phyloP scores from a whole-genome alignment of 2,329 filamentous ascomycete species.

The Aspergillus carbonarius region DNA sequence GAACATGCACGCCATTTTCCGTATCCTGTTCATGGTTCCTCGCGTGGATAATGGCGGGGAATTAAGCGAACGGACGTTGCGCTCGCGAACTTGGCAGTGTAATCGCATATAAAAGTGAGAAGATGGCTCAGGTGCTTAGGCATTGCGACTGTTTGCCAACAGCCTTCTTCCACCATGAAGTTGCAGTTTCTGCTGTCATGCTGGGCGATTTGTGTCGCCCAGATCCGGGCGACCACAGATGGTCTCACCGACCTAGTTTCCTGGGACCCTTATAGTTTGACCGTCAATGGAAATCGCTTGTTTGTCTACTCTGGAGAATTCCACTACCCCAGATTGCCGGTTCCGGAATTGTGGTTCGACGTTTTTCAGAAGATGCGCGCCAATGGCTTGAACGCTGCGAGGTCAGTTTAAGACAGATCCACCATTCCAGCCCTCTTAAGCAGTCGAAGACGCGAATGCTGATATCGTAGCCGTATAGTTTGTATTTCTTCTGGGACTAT shows the following conservation, averaged over 20 bases:
- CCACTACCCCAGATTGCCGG: conserved; percentile 64
- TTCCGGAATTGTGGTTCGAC: conserved; percentile 64
- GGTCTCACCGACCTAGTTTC: conserved; percentile 1
- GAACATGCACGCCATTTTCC: background rate
- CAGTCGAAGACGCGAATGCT: conserved; percentile 48
- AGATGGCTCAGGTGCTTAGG: too few species aligned
- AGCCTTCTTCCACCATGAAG: background rate
- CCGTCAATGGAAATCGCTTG: conserved; percentile 63
- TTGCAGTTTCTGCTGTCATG: background rate
- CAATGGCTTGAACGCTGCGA: conserved; percentile 53
- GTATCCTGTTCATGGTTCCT: background rate
- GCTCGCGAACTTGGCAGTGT: background rate
- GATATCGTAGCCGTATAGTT: conserved; percentile 39
- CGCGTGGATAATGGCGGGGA: background rate
- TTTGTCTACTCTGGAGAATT: conserved; percentile 71
- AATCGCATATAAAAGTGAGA: background rate
- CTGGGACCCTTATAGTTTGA: conserved; percentile 9
- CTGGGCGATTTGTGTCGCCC: background rate
- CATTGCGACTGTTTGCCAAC: background rate
- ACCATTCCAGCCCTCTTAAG: background rate
- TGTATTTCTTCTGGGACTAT: conserved; percentile 70
- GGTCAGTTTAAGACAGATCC: background rate
- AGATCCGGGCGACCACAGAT: background rate
- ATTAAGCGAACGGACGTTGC: background rate
- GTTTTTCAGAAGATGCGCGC: conserved; percentile 79